A percentile compares a stretch with the other conserved stretches of the same genome.
Evolutionary conservation across 768 basidiomycete genomes (phyloP).

Genomic region (Pulveroboletus sp.): DNA sequence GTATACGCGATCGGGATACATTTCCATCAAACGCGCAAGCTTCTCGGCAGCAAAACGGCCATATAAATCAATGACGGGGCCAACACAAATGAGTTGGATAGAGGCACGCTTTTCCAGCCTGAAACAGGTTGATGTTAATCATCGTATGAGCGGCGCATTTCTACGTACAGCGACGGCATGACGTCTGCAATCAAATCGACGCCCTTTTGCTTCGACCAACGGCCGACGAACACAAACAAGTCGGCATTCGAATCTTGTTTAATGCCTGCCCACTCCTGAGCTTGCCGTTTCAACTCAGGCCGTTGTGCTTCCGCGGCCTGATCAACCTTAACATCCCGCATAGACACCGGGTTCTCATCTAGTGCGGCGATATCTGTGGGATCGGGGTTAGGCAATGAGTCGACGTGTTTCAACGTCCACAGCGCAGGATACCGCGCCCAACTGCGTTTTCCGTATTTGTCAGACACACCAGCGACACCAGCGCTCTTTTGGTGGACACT

Average conservation of each 20-base stretch:
- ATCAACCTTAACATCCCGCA: conserved; percentile 75
- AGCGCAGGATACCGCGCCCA: conserved; percentile 96
- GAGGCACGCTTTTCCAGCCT: conserved; percentile 82
- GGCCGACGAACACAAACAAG: conserved; percentile 93
- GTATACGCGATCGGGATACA: conserved; percentile 89
- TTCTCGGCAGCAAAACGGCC: conserved; percentile 96
- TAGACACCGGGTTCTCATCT: conserved; percentile 68
- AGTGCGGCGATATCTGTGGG: conserved; percentile 92
- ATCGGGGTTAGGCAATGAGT: conserved; percentile 92
- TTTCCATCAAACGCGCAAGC: conserved; percentile 86
- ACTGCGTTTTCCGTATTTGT: conserved; percentile 95
- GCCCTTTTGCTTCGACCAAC: conserved; percentile 98
- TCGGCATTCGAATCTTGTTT: conserved; percentile 87
- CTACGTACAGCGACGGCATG: conserved; percentile 77
- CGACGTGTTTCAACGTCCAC: conserved; percentile 94
- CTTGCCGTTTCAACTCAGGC: conserved; percentile 85
- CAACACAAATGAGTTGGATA: conserved; percentile 85
- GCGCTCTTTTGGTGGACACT: conserved; percentile 88
- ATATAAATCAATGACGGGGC: conserved; percentile 93
- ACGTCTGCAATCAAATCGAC: conserved; percentile 97
- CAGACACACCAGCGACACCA: conserved; percentile 94
- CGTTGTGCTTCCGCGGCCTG: conserved; percentile 80
- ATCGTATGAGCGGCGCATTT: fast-evolving
- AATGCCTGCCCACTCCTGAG: conserved; percentile 94
- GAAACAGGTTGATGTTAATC: not conserved